Percentiles rank a stretch among this genome's conserved stretches.
Evolutionary conservation across 2,329 filamentous ascomycete genomes (phyloP).

Genomic region (Aciculosporium take): DNA sequence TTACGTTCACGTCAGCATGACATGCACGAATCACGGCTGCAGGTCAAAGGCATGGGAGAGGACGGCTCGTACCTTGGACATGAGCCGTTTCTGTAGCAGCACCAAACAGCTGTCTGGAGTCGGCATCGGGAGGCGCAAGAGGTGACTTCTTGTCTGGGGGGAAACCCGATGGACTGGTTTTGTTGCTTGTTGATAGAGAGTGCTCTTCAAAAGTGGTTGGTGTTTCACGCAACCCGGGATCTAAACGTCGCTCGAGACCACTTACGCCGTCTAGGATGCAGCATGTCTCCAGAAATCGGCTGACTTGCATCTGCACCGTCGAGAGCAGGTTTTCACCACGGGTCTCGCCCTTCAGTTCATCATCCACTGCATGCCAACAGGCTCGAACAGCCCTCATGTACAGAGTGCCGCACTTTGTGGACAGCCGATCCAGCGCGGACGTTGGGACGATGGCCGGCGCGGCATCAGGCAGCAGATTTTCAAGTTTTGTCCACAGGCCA

Average conservation of each 20-base stretch:
- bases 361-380: constrained; percentile 57
- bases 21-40: no score
- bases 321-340: constrained; percentile 37
- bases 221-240: constrained; percentile 28
- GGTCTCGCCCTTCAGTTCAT: constrained; percentile 33
- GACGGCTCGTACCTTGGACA: background rate
- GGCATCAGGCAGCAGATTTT: constrained; percentile 30
- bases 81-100: background rate
- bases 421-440: constrained; percentile 46
- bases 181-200: constrained; percentile 1
- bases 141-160: constrained; percentile 3
- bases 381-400: constrained; percentile 63
- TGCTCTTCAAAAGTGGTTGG: background rate
- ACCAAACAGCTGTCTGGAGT: background rate
- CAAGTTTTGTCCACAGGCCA: constrained; percentile 58
- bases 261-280: constrained; percentile 44
- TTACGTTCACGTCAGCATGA: background rate
- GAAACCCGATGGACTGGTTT: constrained; percentile 1
- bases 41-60: no score
- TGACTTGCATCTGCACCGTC: constrained; percentile 38
- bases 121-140: background rate
- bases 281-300: constrained; percentile 47
- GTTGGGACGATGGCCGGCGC: constrained; percentile 40
- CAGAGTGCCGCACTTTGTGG: constrained; percentile 54
- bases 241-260: constrained; percentile 38